A percentile compares a stretch with the other conserved stretches of the same genome.
These are phyloP conservation scores for Mycena floridula DNA, from an alignment of 768 basidiomycete genomes.

Conservation along the genomic window DNA sequence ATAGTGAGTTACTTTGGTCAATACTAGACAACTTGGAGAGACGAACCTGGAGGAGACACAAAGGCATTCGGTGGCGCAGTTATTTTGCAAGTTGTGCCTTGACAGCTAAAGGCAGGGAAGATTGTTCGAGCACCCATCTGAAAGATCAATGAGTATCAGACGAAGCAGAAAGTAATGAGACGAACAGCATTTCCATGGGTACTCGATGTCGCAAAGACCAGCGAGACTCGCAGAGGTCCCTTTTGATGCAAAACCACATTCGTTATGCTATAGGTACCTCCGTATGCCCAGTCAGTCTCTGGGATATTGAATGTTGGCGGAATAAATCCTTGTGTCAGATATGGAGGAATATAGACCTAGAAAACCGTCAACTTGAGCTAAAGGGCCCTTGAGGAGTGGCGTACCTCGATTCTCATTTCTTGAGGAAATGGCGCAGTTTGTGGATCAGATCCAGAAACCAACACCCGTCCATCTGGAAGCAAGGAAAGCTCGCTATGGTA, in stretches of 20 bases:
- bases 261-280: conserved; percentile 46
- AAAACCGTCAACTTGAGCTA: not conserved
- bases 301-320: conserved; percentile 60
- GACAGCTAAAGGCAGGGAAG: conserved; percentile 67
- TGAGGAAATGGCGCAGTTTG: conserved; percentile 59
- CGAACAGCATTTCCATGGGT: conserved; percentile 73
- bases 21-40: too few species aligned
- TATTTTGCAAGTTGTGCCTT: conserved; percentile 70
- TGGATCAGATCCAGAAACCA: conserved; percentile 75
- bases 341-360: conserved; percentile 81
- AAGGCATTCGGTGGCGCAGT: conserved; percentile 66
- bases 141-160: too few species aligned
- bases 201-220: conserved; percentile 65
- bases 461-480: conserved; percentile 67
- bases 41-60: conserved; percentile 68
- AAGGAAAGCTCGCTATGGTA: conserved; percentile 69
- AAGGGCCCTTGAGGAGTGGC: conserved; percentile 14
- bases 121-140: conserved; percentile 68
- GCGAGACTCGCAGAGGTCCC: conserved; percentile 48
- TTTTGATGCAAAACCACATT: conserved; percentile 41
- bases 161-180: too few species aligned
- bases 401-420: conserved; percentile 77
- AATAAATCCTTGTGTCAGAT: conserved; percentile 54
- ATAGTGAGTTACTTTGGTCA: too few species aligned
- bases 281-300: conserved; percentile 58